Evolutionary conservation across 78 protist species (phyloP).

Genomic region (slime mould (Dictyostelium discoideum)): dicty_2.7 NC_007088.5:2955501-2956000

Average conservation of each 20-base stretch:
- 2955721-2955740: slow-evolving; percentile 30
- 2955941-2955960: slow-evolving; percentile 46
- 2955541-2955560: background rate
- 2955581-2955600: background rate
- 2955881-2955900: background rate
- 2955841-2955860: background rate
- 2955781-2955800: slow-evolving; percentile 61
- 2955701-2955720: slow-evolving; percentile 20
- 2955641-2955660: slow-evolving; percentile 17
- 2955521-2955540: background rate
- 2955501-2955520: too few species aligned
- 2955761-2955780: background rate
- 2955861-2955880: background rate
- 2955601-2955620: background rate
- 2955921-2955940: slow-evolving; percentile 33
- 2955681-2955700: slow-evolving; percentile 65
- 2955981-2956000: background rate
- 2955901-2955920: background rate
- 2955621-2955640: background rate
- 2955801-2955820: slow-evolving; percentile 9
- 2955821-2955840: background rate
- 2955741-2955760: slow-evolving; percentile 21
- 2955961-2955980: slow-evolving; percentile 8
- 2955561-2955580: too few species aligned
- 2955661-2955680: slow-evolving; percentile 40